Base-by-base conservation (phyloP, 1,139 yeast species). In the Yamadazyma friedrichii region DNA sequence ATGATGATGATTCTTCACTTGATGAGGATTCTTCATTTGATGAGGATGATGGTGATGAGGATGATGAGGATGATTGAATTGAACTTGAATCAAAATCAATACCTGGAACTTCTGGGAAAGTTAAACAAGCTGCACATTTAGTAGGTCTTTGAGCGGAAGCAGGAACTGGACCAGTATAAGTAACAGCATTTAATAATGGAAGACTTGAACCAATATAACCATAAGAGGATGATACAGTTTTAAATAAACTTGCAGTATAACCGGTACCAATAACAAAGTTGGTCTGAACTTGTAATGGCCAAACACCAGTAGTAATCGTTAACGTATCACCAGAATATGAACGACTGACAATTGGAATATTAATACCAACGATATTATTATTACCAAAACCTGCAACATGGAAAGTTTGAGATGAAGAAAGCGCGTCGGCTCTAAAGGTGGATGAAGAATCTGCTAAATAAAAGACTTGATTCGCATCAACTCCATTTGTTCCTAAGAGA, bases 311-410 rank as follows among this genome's bases (percentile, higher is more conserved):
- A 3, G 15, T 25, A 11, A 40, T n/a, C 2, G 35, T 33, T 27
- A 42, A 40, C 12, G 53, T 39, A 15, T 36, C 34, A 24, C 51
- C 51, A 27, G 47, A 26, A 29, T 54, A 43, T n/a, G 41, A 38
- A 15, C 36, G 28, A 3, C 39, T 22, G 20, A 50, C 31, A 34
- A 61, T 46, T 6, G 35, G 6, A 16, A 50, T 22, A 32, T 46
- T 50, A 22, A 62, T 33, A 37, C 61, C 64, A 37, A 65, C 52
- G 12, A 45, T 42, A 40, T 65, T 65, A 6, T 65, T 62, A 40
- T 50, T 51, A 40, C 70, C 70, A 42, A 55, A 65, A 27, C 68
- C 69, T 25, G 55, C 56, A 20, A 65, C 67, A 2, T 45, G 55
- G 44, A 53, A 58, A 6, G 62, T 58, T 42, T 50, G 57, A 25